A percentile compares a stretch with the other conserved stretches of the same genome.
These are phyloP conservation scores for Phytophthora foliorum DNA, from an alignment of 352 stramenopile species.

Conservation along the genomic window DNA sequence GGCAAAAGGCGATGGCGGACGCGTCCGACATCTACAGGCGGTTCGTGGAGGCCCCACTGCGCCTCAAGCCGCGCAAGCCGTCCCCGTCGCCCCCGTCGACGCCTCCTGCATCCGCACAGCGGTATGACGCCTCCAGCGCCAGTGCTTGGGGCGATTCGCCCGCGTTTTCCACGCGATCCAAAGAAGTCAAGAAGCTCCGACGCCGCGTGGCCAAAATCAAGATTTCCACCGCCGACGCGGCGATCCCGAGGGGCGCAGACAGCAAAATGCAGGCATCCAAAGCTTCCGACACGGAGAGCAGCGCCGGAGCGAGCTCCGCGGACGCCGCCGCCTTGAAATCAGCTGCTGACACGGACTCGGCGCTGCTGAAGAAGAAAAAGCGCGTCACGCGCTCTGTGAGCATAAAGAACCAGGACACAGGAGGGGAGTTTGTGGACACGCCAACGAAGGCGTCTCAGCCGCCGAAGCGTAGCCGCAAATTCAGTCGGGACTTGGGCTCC, in stretches of 20 bases:
- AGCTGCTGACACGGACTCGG: background rate
- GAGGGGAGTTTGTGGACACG: conserved; percentile 50
- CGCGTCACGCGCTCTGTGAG: conserved; percentile 43
- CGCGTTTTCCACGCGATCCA: conserved; percentile 23
- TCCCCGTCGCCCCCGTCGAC: conserved; percentile 5
- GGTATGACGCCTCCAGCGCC: conserved; percentile 11
- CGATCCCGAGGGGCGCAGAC: conserved; percentile 1
- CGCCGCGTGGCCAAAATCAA: conserved; percentile 32
- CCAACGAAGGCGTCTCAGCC: conserved; percentile 47
- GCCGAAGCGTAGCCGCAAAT: conserved; percentile 52
- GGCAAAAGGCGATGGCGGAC: conserved; percentile 34
- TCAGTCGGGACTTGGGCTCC: conserved; percentile 19
- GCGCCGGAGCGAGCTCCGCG: conserved; percentile 7
- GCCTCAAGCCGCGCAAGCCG: conserved; percentile 39
- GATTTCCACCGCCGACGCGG: conserved; percentile 7
- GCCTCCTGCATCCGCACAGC: conserved; percentile 13
- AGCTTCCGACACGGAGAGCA: conserved; percentile 5
- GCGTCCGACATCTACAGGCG: conserved; percentile 53
- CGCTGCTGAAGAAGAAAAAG: conserved; percentile 47
- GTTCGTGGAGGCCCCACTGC: conserved; percentile 56
- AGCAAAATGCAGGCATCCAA: background rate
- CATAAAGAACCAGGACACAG: conserved; percentile 43
- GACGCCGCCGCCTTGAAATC: background rate
- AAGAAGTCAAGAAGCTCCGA: conserved; percentile 44
- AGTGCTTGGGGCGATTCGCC: conserved; percentile 17